Evolutionary conservation across 192 early-diverging fungal species (phyloP), one percentile per base, ranked within the genome.

Genomic region (Spinellus fusiger): DNA sequence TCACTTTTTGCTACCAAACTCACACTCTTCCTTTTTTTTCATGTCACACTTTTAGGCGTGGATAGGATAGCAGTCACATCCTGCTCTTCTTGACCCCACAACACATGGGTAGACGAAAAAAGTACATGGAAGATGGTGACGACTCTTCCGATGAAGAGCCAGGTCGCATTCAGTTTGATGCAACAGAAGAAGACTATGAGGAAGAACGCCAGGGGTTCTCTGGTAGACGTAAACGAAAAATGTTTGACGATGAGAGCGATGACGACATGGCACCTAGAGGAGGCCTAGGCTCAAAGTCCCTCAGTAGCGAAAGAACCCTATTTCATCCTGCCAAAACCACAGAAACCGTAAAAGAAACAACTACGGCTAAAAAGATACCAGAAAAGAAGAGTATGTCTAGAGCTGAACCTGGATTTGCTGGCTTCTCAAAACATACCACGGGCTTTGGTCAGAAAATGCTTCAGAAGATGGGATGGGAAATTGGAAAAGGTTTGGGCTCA

Each of bases 381-480:
- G 35, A 71, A 60, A 33, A 53, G 32, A 38, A 56, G 37, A 59
- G 31, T 55, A 48, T 73, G 2, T 40, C 77, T 18, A 44, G 18
- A 32, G 67, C 71, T 1, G 77, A 74, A n/a, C 76, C 76, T 68
- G 89, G 89, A n/a, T 97, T 95, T 86, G 93, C 81, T 9, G 84
- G 83, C 44, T 98, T 94, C 65, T 86, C 87, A 18, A 83, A 80
- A 28, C 79, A 84, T 50, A 82, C 83, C 4, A 87, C 79, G 32
- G 90, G 93, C 8, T 78, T 91, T 59, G 92, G 89, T 44, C 75
- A 86, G 67, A 85, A 84, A 32, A 85, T 95, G 84, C 78, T 98
- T 80, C 73, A 85, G 51, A 92, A 89, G 61, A 93, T 94, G 90
- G 95, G 95, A 31, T 98, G 89, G 83, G 81, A 80, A 62, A 76